Evolutionary conservation across 371 early-diverging fungal species (phyloP).

Genomic region (Syncephalastrum racemosum): DNA sequence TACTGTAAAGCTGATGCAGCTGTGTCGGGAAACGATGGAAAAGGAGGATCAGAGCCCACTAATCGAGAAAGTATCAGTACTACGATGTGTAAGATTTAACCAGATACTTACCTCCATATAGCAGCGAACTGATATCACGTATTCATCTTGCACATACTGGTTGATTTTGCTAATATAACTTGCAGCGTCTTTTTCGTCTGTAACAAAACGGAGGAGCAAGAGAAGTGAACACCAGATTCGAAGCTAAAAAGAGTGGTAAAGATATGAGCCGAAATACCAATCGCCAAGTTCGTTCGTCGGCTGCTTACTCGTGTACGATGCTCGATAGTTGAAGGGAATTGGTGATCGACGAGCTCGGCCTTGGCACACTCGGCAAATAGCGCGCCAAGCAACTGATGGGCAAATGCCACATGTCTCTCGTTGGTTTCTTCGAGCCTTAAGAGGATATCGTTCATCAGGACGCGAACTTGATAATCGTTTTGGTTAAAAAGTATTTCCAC

Average conservation of each 20-base stretch:
- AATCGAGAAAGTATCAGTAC: background rate
- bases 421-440: constrained; percentile 37
- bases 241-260: constrained; percentile 20
- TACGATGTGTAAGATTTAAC: background rate
- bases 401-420: constrained; percentile 29
- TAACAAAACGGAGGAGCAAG: constrained; percentile 45
- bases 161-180: constrained; percentile 27
- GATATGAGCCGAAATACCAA: background rate
- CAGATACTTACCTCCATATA: constrained; percentile 45
- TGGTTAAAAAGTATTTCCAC: constrained; percentile 32
- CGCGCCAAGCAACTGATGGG: constrained; percentile 27
- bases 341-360: constrained; percentile 22
- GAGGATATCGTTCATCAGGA: constrained; percentile 53
- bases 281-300: background rate
- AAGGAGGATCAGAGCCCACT: constrained; percentile 38
- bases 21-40: constrained; percentile 29
- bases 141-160: constrained; percentile 41
- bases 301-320: constrained; percentile 49
- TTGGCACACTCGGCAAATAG: constrained; percentile 26
- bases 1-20: constrained; percentile 22
- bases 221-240: constrained; percentile 53
- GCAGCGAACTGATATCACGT: constrained; percentile 45
- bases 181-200: constrained; percentile 23
- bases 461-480: constrained; percentile 60
- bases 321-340: constrained; percentile 42